Evolutionary conservation across 2,329 filamentous ascomycete genomes (phyloP).

Genomic region (Thyridium curvatum): DNA sequence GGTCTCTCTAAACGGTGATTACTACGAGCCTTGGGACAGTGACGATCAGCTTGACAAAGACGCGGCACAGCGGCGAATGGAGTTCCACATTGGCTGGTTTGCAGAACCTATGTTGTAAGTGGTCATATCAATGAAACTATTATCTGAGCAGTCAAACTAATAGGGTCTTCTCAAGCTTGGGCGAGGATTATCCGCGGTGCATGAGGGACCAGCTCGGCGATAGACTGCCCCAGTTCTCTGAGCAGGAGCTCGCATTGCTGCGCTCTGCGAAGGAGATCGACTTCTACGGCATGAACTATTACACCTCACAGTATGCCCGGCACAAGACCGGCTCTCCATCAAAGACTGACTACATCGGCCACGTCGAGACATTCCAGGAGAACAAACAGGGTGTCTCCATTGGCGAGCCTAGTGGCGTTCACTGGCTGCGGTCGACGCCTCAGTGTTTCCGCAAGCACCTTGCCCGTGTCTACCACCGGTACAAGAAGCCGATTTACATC

Average conservation of each 20-base stretch:
- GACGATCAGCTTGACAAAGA: conserved; percentile 7
- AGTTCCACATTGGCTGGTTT: conserved; percentile 21
- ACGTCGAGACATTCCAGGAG: conserved; percentile 22
- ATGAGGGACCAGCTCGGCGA: conserved; percentile 22
- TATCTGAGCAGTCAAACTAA: too few species aligned
- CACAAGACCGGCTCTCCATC: conserved; percentile 15
- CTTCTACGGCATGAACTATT: conserved; percentile 35
- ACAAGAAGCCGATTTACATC: conserved; percentile 18
- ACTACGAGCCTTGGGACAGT: conserved; percentile 15
- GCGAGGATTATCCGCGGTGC: conserved; percentile 15
- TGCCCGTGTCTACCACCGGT: conserved; percentile 16
- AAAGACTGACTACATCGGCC: conserved; percentile 23
- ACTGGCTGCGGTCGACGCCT: conserved; percentile 24
- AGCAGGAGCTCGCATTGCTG: conserved; percentile 13
- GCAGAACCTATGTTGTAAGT: conserved; percentile 17
- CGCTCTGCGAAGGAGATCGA: conserved; percentile 12
- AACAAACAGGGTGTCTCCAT: conserved; percentile 19
- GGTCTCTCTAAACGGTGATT: conserved; percentile 18
- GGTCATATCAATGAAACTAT: too few species aligned
- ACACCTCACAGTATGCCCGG: conserved; percentile 28
- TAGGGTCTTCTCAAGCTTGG: too few species aligned
- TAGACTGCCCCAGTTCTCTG: conserved; percentile 14
- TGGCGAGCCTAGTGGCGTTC: conserved; percentile 23
- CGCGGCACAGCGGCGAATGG: conserved; percentile 14
- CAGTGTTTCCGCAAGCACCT: conserved; percentile 12